Percentiles rank a stretch among this genome's conserved stretches.
Conservation (phyloP, 768 basidiomycete genomes). For the Leccinum boreale region DNA sequence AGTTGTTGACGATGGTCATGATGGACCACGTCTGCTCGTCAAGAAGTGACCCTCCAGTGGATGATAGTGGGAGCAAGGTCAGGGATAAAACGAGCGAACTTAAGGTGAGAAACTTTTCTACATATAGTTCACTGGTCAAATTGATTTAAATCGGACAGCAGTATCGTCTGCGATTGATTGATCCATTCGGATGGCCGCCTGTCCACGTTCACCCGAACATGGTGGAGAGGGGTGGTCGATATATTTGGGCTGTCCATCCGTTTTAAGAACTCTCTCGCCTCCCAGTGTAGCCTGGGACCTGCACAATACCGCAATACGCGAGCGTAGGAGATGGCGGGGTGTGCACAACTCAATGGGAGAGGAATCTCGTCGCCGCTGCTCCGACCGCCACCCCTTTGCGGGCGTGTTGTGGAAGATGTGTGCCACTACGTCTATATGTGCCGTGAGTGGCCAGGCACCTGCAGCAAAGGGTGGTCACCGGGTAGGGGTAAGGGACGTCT, state of each 20-base stretch:
- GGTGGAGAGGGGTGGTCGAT: too few species aligned
- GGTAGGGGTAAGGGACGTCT: too few species aligned
- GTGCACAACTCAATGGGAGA: too few species aligned
- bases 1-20: slow-evolving; percentile 23
- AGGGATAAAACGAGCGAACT: neutral
- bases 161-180: neutral
- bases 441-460: too few species aligned
- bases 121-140: neutral
- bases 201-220: neutral
- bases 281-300: too few species aligned
- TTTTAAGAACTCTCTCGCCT: too few species aligned
- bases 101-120: neutral
- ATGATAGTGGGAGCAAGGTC: neutral
- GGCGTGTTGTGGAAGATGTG: too few species aligned
- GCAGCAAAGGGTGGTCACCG: too few species aligned
- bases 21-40: neutral
- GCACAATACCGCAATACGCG: too few species aligned
- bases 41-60: neutral
- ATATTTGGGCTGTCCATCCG: too few species aligned
- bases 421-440: neutral
- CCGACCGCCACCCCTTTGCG: neutral
- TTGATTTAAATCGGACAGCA: neutral
- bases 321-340: too few species aligned
- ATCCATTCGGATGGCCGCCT: neutral
- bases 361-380: neutral